Evolutionary conservation across 1,284 basidiomycete species (phyloP).

Genomic region (Trametes polyzona): DNA sequence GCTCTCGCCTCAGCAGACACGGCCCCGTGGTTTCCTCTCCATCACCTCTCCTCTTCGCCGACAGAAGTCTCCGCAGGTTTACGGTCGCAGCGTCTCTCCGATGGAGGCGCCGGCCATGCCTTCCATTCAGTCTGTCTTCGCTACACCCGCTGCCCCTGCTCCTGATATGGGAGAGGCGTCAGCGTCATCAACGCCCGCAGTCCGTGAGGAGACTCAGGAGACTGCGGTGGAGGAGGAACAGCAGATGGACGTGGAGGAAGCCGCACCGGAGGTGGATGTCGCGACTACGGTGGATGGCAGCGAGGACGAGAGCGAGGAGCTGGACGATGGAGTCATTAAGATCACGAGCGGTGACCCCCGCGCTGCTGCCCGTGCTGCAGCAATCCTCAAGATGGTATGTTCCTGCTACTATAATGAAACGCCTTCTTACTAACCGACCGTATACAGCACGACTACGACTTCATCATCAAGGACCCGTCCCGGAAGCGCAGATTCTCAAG

Average conservation of each 20-base stretch:
- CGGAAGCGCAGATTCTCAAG: slow-evolving; percentile 36
- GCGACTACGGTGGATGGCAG: slow-evolving; percentile 36
- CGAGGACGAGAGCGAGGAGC: slow-evolving; percentile 43
- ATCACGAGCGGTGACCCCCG: slow-evolving; percentile 81
- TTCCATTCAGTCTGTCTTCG: slow-evolving; percentile 19
- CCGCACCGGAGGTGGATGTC: slow-evolving; percentile 24
- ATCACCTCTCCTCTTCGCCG: slow-evolving; percentile 19
- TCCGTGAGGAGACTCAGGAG: slow-evolving; percentile 18
- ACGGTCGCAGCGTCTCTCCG: slow-evolving; percentile 2
- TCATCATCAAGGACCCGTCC: slow-evolving; percentile 54
- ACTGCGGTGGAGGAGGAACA: slow-evolving; percentile 11
- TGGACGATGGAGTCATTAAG: slow-evolving; percentile 61
- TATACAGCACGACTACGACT: slow-evolving; percentile 83
- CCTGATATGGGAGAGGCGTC: background rate
- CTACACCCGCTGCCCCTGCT: slow-evolving; percentile 3
- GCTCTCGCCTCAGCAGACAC: slow-evolving; percentile 9
- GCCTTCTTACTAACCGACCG: background rate
- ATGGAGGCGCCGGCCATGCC: slow-evolving; percentile 10
- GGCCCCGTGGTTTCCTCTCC: slow-evolving; percentile 19
- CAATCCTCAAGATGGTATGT: slow-evolving; percentile 82
- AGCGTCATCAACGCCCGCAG: background rate
- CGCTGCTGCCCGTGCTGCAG: slow-evolving; percentile 87
- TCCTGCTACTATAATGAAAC: background rate
- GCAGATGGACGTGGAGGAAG: slow-evolving; percentile 14
- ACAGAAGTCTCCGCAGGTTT: slow-evolving; percentile 14